Base-by-base conservation (phyloP, 208 protist species). In the Crithidia sp. region DNA sequence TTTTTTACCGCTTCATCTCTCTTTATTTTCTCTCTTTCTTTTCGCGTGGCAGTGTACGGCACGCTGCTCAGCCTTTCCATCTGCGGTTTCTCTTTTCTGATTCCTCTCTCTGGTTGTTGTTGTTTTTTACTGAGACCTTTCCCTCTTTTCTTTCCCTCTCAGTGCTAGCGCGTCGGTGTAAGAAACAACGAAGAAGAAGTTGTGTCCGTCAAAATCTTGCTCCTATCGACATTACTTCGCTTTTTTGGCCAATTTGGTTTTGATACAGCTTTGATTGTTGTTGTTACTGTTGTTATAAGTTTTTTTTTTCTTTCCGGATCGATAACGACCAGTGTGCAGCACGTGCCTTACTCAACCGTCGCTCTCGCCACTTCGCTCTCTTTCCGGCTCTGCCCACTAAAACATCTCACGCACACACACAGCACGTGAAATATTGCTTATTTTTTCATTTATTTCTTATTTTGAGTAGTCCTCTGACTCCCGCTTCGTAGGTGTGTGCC, bases 131-230 rank as follows among this genome's bases (percentile, higher is more conserved):
- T 2, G 45, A 14, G 45, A 14, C 7, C 45, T 49, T 49, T 53
- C 44, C 3, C 65, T 65, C 36, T 73, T 76, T 41, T 69, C 56
- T 70, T 16, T 73, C 49, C 37, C 39, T 53, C 5, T 43, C 57
- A 40, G 17, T 37, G 7, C 14, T 49, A 49, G 7, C 45, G 44
- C 5, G 6, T 47, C 4, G 40, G 50, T 55, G 14, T 7, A 40
- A 39, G 2, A 28, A 40, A 41, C 40, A 36, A 62, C 28, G 28
- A 28, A 28, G 28, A 28, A 28, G 28, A 28, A 28, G 28, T 28
- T 28, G 28, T 28, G 28, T 28, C 28, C 28, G 28, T 28, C 28
- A 49, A 49, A 2, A 13, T 49, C 12, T 49, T 49, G 45, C 9
- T 49, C 9, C 45, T 49, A 49, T 49, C 7, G 7, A 49, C 12